Conservation (phyloP, 2,329 filamentous ascomycete species). For the Epicoccum sorghinum region DNA sequence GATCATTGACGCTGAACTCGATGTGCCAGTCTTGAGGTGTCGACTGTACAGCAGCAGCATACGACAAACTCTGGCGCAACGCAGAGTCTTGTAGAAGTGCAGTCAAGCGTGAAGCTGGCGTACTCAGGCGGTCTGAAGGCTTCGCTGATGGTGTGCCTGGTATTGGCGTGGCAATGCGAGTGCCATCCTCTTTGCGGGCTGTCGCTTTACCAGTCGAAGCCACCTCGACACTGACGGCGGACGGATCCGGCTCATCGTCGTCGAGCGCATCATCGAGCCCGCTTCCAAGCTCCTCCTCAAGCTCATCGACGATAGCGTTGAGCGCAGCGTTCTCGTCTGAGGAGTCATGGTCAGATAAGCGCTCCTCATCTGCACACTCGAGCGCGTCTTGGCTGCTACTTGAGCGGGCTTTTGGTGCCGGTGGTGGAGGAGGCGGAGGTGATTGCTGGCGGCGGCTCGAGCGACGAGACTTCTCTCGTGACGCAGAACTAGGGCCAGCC, state of each 20-base stretch:
- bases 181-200: slow-evolving; percentile 90
- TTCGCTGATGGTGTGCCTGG: slow-evolving; percentile 54
- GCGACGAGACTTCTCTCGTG: slow-evolving; percentile 68
- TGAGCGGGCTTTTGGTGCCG: slow-evolving; percentile 51
- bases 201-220: slow-evolving; percentile 86
- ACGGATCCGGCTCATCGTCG: slow-evolving; percentile 72
- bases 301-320: slow-evolving; percentile 86
- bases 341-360: slow-evolving; percentile 75
- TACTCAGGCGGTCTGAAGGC: slow-evolving; percentile 39
- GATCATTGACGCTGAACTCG: slow-evolving; percentile 86
- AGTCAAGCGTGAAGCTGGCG: slow-evolving; percentile 38
- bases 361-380: slow-evolving; percentile 92
- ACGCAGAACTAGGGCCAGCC: slow-evolving; percentile 52
- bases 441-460: slow-evolving; percentile 65
- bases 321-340: slow-evolving; percentile 69
- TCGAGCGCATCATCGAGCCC: slow-evolving; percentile 20
- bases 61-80: slow-evolving; percentile 63
- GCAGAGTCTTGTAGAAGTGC: slow-evolving; percentile 42
- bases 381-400: slow-evolving; percentile 63
- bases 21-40: slow-evolving; percentile 95
- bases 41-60: slow-evolving; percentile 81
- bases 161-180: slow-evolving; percentile 80
- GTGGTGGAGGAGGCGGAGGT: slow-evolving; percentile 58
- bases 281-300: slow-evolving; percentile 81
- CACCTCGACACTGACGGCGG: slow-evolving; percentile 90